Evolutionary conservation across 2,329 filamentous ascomycete species (phyloP).

Genomic region (Pseudocercospora macadamiae): DNA sequence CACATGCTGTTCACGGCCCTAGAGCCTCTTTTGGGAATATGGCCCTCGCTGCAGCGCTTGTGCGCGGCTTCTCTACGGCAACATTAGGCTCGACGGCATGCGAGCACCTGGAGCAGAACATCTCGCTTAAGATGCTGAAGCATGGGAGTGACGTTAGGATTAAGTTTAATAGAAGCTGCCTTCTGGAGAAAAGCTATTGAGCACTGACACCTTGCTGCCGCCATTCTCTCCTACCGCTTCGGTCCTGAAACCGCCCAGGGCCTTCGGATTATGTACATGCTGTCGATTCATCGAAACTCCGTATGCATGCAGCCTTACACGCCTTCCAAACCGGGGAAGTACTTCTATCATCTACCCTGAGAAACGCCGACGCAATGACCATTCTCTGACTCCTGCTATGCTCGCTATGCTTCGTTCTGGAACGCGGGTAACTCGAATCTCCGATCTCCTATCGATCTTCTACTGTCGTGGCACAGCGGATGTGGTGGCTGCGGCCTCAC

Average conservation of each 20-base stretch:
- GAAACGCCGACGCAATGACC: conserved; percentile 13
- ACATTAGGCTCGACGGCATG: conserved; percentile 13
- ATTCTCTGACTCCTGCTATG: conserved; percentile 14
- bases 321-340: conserved; percentile 12
- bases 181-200: background rate
- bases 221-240: conserved; percentile 6
- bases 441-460: conserved; percentile 7
- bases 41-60: conserved; percentile 5
- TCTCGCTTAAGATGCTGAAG: conserved; percentile 16
- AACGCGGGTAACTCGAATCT: background rate
- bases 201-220: conserved; percentile 3
- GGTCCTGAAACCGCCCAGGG: conserved; percentile 6
- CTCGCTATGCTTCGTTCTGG: conserved; percentile 3
- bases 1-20: conserved; percentile 7
- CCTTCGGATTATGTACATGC: background rate
- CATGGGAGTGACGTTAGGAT: conserved; percentile 17
- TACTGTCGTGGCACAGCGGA: conserved; percentile 13
- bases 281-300: conserved; percentile 9
- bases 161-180: conserved; percentile 17
- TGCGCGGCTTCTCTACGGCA: conserved; percentile 16
- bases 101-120: conserved; percentile 11
- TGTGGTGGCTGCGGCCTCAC: conserved; percentile 19
- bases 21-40: conserved; percentile 13
- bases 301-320: conserved; percentile 6
- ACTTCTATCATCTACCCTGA: conserved; percentile 7